Percentiles rank a stretch among this genome's conserved stretches.
Evolutionary conservation across 148 eudicot genomes (phyloP).

Genomic region (Arbutus unedo): DNA sequence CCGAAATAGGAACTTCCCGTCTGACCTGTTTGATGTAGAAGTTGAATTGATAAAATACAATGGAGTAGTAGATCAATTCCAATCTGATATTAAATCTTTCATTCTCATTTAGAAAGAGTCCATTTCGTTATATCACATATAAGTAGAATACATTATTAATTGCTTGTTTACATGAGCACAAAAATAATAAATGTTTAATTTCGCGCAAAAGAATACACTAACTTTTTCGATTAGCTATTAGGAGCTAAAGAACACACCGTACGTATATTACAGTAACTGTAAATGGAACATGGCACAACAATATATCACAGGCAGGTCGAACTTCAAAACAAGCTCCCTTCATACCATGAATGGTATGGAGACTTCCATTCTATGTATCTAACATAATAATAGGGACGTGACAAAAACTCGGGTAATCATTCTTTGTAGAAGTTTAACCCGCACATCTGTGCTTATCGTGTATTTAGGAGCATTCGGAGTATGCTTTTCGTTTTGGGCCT

Average conservation of each 20-base stretch:
- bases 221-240: no score
- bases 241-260: not conserved
- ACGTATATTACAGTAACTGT: not conserved
- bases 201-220: no score
- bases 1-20: no score
- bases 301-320: not conserved
- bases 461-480: constrained; percentile 71
- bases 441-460: constrained; percentile 27
- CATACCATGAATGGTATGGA: not conserved
- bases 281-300: not conserved
- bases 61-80: no score
- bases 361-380: not conserved
- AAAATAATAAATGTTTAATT: no score
- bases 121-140: no score
- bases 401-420: not conserved
- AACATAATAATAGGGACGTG: not conserved
- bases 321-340: not conserved
- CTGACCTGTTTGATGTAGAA: no score
- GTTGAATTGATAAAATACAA: no score
- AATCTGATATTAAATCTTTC: no score
- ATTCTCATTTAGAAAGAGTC: no score
- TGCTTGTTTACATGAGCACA: no score
- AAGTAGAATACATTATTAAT: no score
- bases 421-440: not conserved
- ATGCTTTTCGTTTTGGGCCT: constrained; percentile 82